Percentiles rank a stretch among this genome's conserved stretches.
Evolutionary conservation across 2,329 filamentous ascomycete genomes (phyloP).

Genomic region (Diaporthe destruens): DNA sequence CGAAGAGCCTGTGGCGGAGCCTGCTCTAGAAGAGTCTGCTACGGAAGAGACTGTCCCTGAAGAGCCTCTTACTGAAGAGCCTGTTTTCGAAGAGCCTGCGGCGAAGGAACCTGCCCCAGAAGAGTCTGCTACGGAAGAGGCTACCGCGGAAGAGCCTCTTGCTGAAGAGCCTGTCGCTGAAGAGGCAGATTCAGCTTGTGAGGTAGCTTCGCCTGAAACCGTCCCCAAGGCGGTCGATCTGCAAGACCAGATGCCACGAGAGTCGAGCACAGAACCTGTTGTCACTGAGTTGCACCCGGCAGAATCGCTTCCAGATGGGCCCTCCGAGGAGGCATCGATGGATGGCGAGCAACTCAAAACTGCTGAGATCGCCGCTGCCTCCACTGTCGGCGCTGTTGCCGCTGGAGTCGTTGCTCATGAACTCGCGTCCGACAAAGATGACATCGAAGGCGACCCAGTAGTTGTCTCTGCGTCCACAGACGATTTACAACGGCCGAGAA

Average conservation of each 20-base stretch:
- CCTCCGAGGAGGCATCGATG: background rate
- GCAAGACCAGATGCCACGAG: background rate
- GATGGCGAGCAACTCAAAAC: background rate
- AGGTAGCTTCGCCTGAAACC: background rate
- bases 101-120: no score
- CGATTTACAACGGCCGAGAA: conserved; percentile 3
- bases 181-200: background rate
- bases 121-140: no score
- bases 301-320: background rate
- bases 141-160: no score
- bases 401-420: conserved; percentile 24
- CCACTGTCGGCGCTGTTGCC: conserved; percentile 9
- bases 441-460: background rate
- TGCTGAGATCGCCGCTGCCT: conserved; percentile 3
- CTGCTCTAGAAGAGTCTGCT: no score
- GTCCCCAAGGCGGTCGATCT: background rate
- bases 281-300: background rate
- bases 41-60: no score
- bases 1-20: no score
- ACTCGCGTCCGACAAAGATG: background rate
- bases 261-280: background rate
- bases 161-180: no score
- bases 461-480: background rate
- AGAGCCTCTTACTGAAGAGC: no score
- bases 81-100: no score